Percentiles rank a stretch among this genome's conserved stretches.
Evolutionary conservation across 2,329 filamentous ascomycete genomes (phyloP).

Genomic region (Paramyrothecium roridum): DNA sequence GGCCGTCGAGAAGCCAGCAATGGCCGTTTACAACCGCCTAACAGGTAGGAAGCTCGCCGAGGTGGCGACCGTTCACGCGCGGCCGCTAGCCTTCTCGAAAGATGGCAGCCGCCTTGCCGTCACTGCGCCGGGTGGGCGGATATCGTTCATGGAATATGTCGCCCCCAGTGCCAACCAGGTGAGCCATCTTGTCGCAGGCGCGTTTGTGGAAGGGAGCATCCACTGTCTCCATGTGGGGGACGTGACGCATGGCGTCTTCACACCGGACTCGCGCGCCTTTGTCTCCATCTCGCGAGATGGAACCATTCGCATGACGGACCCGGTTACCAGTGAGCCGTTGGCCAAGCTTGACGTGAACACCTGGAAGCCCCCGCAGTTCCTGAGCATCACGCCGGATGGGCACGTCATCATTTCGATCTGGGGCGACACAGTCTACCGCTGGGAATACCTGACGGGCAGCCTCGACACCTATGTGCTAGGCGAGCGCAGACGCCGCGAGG

Average conservation of each 20-base stretch:
- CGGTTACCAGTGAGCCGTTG: conserved; percentile 12
- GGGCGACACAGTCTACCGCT: conserved; percentile 29
- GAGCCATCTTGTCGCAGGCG: conserved; percentile 11
- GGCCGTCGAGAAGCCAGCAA: conserved; percentile 16
- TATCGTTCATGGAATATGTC: conserved; percentile 14
- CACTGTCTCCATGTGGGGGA: conserved; percentile 14
- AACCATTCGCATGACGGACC: conserved; percentile 20
- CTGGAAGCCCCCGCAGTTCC: conserved; percentile 19
- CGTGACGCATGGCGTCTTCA: conserved; percentile 21
- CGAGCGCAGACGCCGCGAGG: conserved; percentile 23
- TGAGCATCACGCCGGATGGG: conserved; percentile 23
- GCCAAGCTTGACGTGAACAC: conserved; percentile 24
- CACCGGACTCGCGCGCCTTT: conserved; percentile 16
- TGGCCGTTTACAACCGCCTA: conserved; percentile 18
- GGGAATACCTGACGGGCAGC: conserved; percentile 23
- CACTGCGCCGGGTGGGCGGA: conserved; percentile 13
- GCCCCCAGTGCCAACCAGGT: conserved; percentile 5
- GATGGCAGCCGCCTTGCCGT: conserved; percentile 19
- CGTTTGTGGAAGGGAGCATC: conserved; percentile 3
- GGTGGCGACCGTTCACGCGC: conserved; percentile 15
- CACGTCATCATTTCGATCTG: conserved; percentile 27
- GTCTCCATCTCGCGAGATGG: conserved; percentile 22
- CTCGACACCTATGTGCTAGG: conserved; percentile 29
- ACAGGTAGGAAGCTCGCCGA: conserved; percentile 13
- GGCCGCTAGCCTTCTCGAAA: conserved; percentile 18